A percentile compares a stretch with the other conserved stretches of the same genome.
phyloP scores from a whole-genome alignment of 345 rosid species.

The Sapria himalayana region DNA sequence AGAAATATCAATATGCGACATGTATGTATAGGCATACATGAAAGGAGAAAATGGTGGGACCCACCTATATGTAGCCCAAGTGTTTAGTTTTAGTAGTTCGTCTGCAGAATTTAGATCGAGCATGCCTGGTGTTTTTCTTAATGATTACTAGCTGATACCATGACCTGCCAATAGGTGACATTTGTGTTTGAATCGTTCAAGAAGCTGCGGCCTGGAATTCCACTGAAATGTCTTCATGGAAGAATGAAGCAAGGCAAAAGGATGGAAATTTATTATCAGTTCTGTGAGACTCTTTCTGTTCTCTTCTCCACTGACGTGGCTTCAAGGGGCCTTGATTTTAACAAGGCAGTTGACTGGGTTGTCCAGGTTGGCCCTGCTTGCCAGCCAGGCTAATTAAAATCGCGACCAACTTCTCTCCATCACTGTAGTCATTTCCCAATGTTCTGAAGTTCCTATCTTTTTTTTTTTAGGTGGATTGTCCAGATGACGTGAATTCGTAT shows the following conservation, averaged over 20 bases:
- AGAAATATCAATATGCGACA: no score
- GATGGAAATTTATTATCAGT: constrained; percentile 63
- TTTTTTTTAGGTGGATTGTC: constrained; percentile 57
- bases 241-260: constrained; percentile 84
- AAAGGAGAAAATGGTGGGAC: no score
- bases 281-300: constrained; percentile 58
- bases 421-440: no score
- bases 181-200: constrained; percentile 88
- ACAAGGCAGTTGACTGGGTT: constrained; percentile 89
- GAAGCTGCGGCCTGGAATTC: constrained; percentile 87
- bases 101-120: no score
- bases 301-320: constrained; percentile 92
- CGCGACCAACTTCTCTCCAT: no score
- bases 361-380: constrained; percentile 87
- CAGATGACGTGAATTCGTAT: constrained; percentile 82
- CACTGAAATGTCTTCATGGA: constrained; percentile 86
- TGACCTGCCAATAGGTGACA: constrained; percentile 33
- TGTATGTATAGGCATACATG: no score
- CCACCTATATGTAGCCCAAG: no score
- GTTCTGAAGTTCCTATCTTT: constrained; percentile 5
- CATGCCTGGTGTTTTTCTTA: neutral
- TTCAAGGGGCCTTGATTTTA: constrained; percentile 89
- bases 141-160: neutral
- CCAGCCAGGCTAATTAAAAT: no score
- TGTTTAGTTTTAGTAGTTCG: no score